Evolutionary conservation across 176 grass and related monocot genomes (phyloP).

Genomic region (Zizania latifolia): DNA sequence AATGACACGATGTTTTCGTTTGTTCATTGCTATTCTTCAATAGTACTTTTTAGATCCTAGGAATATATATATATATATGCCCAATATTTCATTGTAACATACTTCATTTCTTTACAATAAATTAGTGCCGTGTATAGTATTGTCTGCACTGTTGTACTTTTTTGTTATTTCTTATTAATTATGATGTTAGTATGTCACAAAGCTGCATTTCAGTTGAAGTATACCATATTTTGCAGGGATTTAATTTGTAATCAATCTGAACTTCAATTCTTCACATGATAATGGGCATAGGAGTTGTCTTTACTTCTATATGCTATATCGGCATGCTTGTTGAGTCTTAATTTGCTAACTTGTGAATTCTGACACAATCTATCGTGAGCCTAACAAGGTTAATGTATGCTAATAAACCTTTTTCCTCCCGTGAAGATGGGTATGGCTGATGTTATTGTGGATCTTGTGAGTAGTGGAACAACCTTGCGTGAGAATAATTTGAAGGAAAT

Average conservation of each 20-base stretch:
- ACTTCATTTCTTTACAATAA: not conserved
- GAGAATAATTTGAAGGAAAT: slow-evolving; percentile 99
- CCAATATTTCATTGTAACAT: not conserved
- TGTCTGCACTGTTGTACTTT: not conserved
- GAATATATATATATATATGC: not conserved
- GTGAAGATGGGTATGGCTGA: slow-evolving; percentile 93
- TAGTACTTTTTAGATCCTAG: not conserved
- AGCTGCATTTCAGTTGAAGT: not conserved
- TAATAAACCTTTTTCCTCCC: slow-evolving; percentile 12
- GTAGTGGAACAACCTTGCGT: slow-evolving; percentile 84
- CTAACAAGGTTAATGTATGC: not conserved
- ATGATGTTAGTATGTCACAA: not conserved
- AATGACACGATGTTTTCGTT: not conserved
- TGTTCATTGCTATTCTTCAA: not conserved
- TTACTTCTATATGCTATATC: slow-evolving; percentile 11
- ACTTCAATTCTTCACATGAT: not conserved
- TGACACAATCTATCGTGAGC: not conserved
- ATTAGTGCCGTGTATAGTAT: not conserved
- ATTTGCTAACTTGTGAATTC: not conserved
- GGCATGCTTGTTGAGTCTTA: not conserved
- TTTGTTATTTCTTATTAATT: slow-evolving; percentile 9
- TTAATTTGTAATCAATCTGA: not conserved
- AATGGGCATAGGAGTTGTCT: not conserved
- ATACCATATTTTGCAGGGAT: not conserved
- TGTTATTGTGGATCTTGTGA: slow-evolving; percentile 95